A percentile compares a stretch with the other conserved stretches of the same genome.
Evolutionary conservation across 768 basidiomycete species (phyloP).

Genomic region (Gloeophyllum trabeum): DNA sequence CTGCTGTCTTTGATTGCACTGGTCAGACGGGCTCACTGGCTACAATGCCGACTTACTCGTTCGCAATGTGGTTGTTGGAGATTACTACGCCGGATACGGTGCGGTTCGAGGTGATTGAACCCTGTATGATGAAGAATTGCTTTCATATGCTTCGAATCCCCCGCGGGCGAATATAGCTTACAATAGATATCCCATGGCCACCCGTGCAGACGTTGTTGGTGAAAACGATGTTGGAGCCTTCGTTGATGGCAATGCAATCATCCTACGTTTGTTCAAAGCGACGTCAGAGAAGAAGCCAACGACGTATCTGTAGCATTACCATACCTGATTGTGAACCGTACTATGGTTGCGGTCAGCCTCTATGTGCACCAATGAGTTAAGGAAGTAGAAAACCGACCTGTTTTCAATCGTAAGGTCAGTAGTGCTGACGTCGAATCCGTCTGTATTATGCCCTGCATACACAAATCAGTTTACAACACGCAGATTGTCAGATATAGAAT

Average conservation of each 20-base stretch:
- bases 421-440: constrained; percentile 14
- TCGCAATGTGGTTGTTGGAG: constrained; percentile 32
- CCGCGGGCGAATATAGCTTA: constrained; percentile 4
- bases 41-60: constrained; percentile 25
- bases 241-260: constrained; percentile 40
- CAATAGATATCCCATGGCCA: constrained; percentile 50
- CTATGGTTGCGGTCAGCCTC: no score
- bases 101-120: constrained; percentile 30
- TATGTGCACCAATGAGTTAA: no score
- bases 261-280: constrained; percentile 26
- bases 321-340: constrained; percentile 7
- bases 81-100: constrained; percentile 29
- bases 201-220: constrained; percentile 21
- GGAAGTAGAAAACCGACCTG: not conserved
- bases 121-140: no score
- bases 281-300: no score
- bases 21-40: not conserved
- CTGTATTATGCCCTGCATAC: constrained; percentile 5
- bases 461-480: not conserved
- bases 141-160: no score
- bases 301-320: not conserved
- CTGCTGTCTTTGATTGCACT: constrained; percentile 21
- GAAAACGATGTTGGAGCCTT: constrained; percentile 12
- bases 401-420: constrained; percentile 5
- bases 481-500: constrained; percentile 1